These are phyloP conservation scores for Conoideocrella luteorostrata DNA, from an alignment of 2,329 filamentous ascomycete genomes.

Conservation along the genomic window DNA sequence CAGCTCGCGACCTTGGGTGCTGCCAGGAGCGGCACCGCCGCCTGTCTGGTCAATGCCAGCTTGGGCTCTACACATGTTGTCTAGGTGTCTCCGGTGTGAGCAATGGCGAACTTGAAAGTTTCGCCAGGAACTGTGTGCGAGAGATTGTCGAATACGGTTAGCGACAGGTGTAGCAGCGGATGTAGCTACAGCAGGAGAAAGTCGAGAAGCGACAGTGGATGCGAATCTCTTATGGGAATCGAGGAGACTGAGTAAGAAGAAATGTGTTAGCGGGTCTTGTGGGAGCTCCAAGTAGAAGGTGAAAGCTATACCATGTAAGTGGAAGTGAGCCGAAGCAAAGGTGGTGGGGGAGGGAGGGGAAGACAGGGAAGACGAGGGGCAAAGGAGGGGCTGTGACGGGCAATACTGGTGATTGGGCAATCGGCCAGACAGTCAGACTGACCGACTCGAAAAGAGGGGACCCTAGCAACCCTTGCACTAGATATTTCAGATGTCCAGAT, in stretches of 20 bases:
- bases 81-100: slow-evolving; percentile 59
- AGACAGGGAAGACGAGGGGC: neutral
- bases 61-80: slow-evolving; percentile 57
- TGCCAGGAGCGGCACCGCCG: slow-evolving; percentile 19
- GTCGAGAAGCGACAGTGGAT: slow-evolving; percentile 5
- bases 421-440: neutral
- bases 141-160: neutral
- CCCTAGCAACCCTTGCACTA: too few species aligned
- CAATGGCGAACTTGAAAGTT: slow-evolving; percentile 47
- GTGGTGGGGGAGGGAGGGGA: neutral
- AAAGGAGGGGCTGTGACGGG: neutral
- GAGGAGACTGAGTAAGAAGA: slow-evolving; percentile 1
- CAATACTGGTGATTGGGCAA: neutral
- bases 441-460: neutral
- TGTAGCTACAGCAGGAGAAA: too few species aligned
- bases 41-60: slow-evolving; percentile 27
- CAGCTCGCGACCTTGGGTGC: slow-evolving; percentile 57
- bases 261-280: slow-evolving; percentile 1
- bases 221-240: slow-evolving; percentile 1
- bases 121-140: neutral
- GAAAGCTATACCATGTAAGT: slow-evolving; percentile 5
- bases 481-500: too few species aligned
- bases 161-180: neutral
- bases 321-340: neutral
- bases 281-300: slow-evolving; percentile 9